Evolutionary conservation across 2,329 filamentous ascomycete genomes (phyloP).

Genomic region (Aureobasidium sp.): DNA sequence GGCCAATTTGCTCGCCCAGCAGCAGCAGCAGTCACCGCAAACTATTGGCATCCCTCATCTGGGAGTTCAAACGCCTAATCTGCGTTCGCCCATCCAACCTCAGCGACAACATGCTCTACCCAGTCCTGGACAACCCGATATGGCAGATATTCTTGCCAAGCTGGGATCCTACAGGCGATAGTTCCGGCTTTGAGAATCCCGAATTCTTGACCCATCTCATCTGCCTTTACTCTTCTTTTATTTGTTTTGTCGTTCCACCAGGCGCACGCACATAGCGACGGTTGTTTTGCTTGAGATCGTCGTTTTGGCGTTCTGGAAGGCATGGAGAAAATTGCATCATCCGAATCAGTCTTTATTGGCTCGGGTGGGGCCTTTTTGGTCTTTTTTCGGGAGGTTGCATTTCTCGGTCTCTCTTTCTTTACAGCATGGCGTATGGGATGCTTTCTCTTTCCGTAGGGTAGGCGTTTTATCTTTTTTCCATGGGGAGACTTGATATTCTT

Average conservation of each 20-base stretch:
- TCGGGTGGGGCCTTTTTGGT: not conserved
- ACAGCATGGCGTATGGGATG: not conserved
- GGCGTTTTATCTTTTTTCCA: not conserved
- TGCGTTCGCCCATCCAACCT: constrained; percentile 25
- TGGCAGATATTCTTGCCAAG: constrained; percentile 68
- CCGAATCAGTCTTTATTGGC: not conserved
- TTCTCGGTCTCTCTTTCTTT: not conserved
- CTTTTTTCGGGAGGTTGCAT: not conserved
- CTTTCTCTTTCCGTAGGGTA: not conserved
- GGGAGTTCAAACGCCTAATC: constrained; percentile 13
- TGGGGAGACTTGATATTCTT: no score
- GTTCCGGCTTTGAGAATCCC: not conserved
- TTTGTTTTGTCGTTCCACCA: not conserved
- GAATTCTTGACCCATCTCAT: not conserved
- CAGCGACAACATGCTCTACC: constrained; percentile 21
- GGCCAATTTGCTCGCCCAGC: constrained; percentile 19
- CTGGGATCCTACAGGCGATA: constrained; percentile 52
- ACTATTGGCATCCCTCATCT: not conserved
- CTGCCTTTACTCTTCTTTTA: not conserved
- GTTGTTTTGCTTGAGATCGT: not conserved
- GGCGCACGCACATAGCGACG: not conserved
- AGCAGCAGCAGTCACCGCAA: constrained; percentile 10
- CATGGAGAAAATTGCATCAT: not conserved
- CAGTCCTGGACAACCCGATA: constrained; percentile 34
- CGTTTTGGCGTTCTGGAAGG: not conserved